Evolutionary conservation across 805 yeast species (phyloP).

Genomic region (Ogataea kodamae): DNA sequence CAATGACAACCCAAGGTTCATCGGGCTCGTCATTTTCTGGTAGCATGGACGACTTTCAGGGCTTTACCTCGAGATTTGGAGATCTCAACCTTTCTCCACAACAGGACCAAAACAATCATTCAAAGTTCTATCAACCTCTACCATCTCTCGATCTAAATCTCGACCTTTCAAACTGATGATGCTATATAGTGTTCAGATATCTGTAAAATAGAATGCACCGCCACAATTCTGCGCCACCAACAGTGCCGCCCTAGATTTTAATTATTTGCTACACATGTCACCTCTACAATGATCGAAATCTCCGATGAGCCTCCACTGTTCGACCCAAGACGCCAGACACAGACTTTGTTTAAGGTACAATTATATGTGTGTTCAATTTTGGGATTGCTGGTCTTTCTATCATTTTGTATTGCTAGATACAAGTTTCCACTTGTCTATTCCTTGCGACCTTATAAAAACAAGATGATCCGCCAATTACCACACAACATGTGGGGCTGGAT

Average conservation of each 20-base stretch:
- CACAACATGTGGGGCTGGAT: slow-evolving; percentile 52
- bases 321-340: slow-evolving; percentile 42
- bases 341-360: slow-evolving; percentile 57
- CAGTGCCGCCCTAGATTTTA: slow-evolving; percentile 3
- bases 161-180: slow-evolving; percentile 4
- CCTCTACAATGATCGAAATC: slow-evolving; percentile 3
- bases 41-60: slow-evolving; percentile 14
- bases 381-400: slow-evolving; percentile 44
- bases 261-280: slow-evolving; percentile 2
- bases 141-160: slow-evolving; percentile 5
- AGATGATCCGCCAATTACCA: slow-evolving; percentile 44
- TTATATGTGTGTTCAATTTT: slow-evolving; percentile 44
- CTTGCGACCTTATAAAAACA: slow-evolving; percentile 47
- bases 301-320: slow-evolving; percentile 37
- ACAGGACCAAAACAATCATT: slow-evolving; percentile 8
- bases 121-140: slow-evolving; percentile 3
- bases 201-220: no score
- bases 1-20: no score
- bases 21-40: no score
- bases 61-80: slow-evolving; percentile 21
- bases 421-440: slow-evolving; percentile 58
- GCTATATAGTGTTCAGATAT: slow-evolving; percentile 3
- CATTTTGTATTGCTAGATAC: slow-evolving; percentile 49
- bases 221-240: slow-evolving; percentile 6
- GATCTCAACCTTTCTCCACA: slow-evolving; percentile 19